A percentile compares a stretch with the other conserved stretches of the same genome.
These are phyloP conservation scores for Thraustochytrium sp. DNA, from an alignment of 352 stramenopile species.

Conservation along the genomic window DNA sequence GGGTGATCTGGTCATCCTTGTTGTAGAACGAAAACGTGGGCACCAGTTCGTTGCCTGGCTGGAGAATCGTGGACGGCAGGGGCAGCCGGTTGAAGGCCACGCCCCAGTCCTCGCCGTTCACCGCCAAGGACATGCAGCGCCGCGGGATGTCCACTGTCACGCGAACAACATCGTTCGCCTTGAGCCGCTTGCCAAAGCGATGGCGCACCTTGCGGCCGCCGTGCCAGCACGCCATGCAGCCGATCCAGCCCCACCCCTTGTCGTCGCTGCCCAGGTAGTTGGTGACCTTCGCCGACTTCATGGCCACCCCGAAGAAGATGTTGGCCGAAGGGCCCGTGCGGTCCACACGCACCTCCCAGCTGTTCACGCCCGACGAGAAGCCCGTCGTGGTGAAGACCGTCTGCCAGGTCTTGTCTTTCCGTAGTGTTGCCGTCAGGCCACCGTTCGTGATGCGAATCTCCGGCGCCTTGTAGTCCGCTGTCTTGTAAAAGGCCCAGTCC, in stretches of 20 bases:
- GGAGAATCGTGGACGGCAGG: not conserved
- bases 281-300: conserved; percentile 69
- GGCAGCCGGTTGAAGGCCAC: conserved; percentile 61
- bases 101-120: conserved; percentile 79
- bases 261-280: conserved; percentile 83
- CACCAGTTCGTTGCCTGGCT: conserved; percentile 26
- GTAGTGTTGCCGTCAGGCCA: not conserved
- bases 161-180: conserved; percentile 71
- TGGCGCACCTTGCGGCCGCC: conserved; percentile 74
- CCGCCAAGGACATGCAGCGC: conserved; percentile 69
- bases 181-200: conserved; percentile 81
- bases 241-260: conserved; percentile 79
- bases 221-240: conserved; percentile 76
- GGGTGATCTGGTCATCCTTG: conserved; percentile 41
- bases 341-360: conserved; percentile 65
- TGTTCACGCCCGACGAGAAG: conserved; percentile 72
- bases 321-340: conserved; percentile 55
- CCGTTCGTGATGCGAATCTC: conserved; percentile 36
- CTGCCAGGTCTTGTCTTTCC: conserved; percentile 74
- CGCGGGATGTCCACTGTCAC: conserved; percentile 73
- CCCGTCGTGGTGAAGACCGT: conserved; percentile 73
- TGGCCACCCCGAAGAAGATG: conserved; percentile 75
- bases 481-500: conserved; percentile 27
- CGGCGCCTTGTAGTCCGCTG: conserved; percentile 23
- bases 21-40: conserved; percentile 47